A percentile compares a stretch with the other conserved stretches of the same genome.
These are phyloP conservation scores for Lasiosphaeria miniovina DNA, from an alignment of 495 filamentous ascomycete genomes.

Conservation along the genomic window DNA sequence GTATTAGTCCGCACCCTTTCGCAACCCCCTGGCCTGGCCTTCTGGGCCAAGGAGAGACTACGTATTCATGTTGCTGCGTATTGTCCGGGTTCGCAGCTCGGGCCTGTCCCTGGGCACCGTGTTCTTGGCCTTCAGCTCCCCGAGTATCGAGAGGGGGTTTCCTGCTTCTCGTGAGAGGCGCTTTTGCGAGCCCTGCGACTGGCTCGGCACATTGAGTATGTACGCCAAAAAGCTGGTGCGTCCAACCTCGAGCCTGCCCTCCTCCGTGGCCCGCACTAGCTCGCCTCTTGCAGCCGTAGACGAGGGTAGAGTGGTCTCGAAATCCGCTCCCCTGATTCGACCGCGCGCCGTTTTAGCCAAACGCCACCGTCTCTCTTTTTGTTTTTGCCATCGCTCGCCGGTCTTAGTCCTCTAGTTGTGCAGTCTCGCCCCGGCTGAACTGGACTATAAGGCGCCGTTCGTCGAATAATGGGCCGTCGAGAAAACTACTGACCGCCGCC, in stretches of 20 bases:
- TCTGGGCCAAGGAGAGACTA: no score
- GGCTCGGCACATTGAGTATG: not conserved
- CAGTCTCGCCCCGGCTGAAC: not conserved
- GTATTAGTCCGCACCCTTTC: not conserved
- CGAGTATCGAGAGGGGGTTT: not conserved
- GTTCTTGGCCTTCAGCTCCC: not conserved
- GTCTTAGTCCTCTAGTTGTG: not conserved
- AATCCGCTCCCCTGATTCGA: not conserved
- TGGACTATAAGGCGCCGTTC: not conserved
- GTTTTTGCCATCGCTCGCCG: not conserved
- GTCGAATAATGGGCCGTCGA: no score
- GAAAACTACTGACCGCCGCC: not conserved
- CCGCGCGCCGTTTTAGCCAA: not conserved
- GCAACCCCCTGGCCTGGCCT: not conserved
- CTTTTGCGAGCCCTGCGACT: not conserved
- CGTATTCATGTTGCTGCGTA: no score
- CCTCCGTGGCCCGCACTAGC: not conserved
- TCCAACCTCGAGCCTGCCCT: not conserved
- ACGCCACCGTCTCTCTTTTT: conserved; percentile 14
- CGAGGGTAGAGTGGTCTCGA: not conserved
- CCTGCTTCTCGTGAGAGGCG: conserved; percentile 6
- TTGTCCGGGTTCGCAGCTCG: no score
- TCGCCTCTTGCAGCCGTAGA: not conserved
- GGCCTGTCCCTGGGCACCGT: not conserved
- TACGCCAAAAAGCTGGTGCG: not conserved